Base-by-base conservation (phyloP, 257 asterid genomes). In the Salvia rosmarinus region DNA sequence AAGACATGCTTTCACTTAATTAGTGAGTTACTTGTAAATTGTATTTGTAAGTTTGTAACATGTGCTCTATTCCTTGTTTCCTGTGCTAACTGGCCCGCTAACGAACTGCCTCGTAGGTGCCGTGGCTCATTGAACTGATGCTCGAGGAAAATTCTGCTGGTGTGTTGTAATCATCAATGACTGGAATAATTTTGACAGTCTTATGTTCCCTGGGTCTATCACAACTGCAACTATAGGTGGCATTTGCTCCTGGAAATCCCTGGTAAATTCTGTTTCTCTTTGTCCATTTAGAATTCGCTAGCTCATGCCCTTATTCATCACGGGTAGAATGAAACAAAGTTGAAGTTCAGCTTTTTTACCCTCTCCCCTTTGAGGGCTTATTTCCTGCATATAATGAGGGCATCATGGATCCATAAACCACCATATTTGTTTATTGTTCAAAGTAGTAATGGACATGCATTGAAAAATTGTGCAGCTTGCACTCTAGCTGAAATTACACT, bases 111-210 rank as follows among this genome's bases (percentile, higher is more conserved):
- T 71, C 72, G 70, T 72, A 94, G 99, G 88, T 94, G 99, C n/a
- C 97, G 97, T 79, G 99, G 99, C 50, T 94, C 99, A 23, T 71
- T 94, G 89, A 94, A 94, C 82, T 94, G 86, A 88, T 72, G 82
- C 77, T 74, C 60, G 64, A 30, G 59, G 81, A 74, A 64, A 34
- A 13, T 30, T 67, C 67, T 70, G 61, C 79, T 68, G 92, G 92
- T 82, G 76, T 34, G 77, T 43, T 64, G 57, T 56, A 3, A 61
- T 70, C 54, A 28, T 71, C 54, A 65, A 37, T 25, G 55, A 40
- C 11, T 23, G 28, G 30, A 56, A 59, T 6, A 30, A 10, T 72
- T 77, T 43, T 54, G 25, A 25, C 64, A 78, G 84, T 76, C 66
- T 40, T 61, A 40, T 23, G 52, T 59, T 35, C 55, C 59, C 77